Evolutionary conservation across 2,329 filamentous ascomycete genomes (phyloP), one percentile per base, ranked within the genome.

Genomic region (Elsinoe australis): DNA sequence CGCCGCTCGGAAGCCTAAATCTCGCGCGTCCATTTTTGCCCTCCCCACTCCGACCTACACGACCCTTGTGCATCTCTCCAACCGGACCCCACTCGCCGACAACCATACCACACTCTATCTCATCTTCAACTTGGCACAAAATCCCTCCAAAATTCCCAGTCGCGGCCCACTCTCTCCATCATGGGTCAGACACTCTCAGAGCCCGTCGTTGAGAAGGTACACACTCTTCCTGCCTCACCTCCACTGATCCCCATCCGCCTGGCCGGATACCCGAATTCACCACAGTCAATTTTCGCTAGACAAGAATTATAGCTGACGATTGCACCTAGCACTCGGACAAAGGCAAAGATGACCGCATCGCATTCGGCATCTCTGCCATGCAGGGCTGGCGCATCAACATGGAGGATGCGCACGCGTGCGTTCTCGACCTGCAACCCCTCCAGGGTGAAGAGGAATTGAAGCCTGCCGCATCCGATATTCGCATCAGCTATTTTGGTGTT

Each of bases 121-220:
- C 36, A 41, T 41, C 36, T 26, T 18, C 26, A 19, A 44, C 39
- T 44, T 44, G 39, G 39, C 39, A 44, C 36, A 14, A 10, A 18
- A 29, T 24, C 31, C 15, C n/a, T 24, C 21, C 14, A 24, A 26
- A 22, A 35, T 35, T n/a, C 38, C 31, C 21, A 15, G 19, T 36
- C 38, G 5, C 38, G 4, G 42, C 50, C 52, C 26, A 19, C 17
- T 31, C 21, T 32, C 46, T 46, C 18, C 64, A 75, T 66, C 71
- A 98, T 98, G 92, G 92, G 92, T 79, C 92, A 98, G 78, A 98
- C 92, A 70, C 83, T 98, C 66, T 96, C 90, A 64, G 92, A 98
- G 77, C 92, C 92, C 63, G 89, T 98, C 64, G 85, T 95, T 69
- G 92, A 96, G 67, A 98, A 98, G 89, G 92, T 98, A 78, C 67